Evolutionary conservation across 1,284 basidiomycete species (phyloP).

Genomic region (Cryptococcus hybrid): DNA sequence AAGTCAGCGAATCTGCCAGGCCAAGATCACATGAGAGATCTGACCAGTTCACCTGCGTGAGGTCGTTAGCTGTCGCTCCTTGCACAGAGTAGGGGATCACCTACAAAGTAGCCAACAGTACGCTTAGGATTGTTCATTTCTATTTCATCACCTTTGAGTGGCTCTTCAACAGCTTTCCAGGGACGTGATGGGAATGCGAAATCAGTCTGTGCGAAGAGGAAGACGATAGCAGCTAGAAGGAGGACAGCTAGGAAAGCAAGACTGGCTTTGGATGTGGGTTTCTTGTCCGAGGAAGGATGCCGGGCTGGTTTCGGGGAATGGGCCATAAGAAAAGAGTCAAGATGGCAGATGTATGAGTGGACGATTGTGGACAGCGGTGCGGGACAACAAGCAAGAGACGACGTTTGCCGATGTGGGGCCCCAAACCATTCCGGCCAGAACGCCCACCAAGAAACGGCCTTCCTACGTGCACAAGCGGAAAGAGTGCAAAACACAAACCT

Average conservation of each 20-base stretch:
- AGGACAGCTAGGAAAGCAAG: not conserved
- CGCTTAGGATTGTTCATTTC: constrained; percentile 10
- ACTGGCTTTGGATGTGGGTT: not conserved
- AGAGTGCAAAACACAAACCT: too few species aligned
- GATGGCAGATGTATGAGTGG: too few species aligned
- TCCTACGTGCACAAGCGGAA: too few species aligned
- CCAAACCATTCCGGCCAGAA: too few species aligned
- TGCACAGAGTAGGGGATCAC: not conserved
- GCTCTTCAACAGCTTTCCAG: not conserved
- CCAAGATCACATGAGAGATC: not conserved
- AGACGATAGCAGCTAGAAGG: not conserved
- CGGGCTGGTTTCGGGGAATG: too few species aligned
- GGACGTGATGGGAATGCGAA: not conserved
- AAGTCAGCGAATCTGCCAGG: not conserved
- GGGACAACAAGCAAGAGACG: too few species aligned
- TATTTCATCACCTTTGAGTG: not conserved
- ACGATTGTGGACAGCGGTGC: too few species aligned
- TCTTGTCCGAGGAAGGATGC: not conserved
- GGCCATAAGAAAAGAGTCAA: too few species aligned
- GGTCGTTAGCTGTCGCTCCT: not conserved
- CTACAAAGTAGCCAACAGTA: constrained; percentile 24
- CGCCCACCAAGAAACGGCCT: too few species aligned
- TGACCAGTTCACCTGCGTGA: constrained; percentile 34
- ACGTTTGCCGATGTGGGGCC: too few species aligned
- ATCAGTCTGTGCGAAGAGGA: not conserved